Evolutionary conservation across 2,329 filamentous ascomycete genomes (phyloP).

Genomic region (Trichoderma lentiforme): DNA sequence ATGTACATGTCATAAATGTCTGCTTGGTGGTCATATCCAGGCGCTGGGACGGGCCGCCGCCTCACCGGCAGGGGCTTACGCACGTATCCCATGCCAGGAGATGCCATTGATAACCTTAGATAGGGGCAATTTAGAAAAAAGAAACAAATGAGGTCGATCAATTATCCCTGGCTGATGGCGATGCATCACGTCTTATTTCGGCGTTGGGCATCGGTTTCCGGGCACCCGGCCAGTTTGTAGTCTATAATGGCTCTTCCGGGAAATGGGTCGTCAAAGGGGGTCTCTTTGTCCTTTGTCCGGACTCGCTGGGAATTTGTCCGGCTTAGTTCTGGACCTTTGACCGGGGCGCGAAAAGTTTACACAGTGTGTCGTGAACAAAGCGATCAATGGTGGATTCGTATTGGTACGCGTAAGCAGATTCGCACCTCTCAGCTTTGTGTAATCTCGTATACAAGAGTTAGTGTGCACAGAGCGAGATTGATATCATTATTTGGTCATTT

Average conservation of each 20-base stretch:
- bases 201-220: background rate
- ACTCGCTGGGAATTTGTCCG: background rate
- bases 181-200: background rate
- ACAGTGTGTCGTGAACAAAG: background rate
- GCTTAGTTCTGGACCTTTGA: background rate
- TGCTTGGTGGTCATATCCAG: background rate
- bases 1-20: conserved; percentile 1
- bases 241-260: conserved; percentile 7
- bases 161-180: background rate
- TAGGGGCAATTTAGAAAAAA: background rate
- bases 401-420: conserved; percentile 12
- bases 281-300: background rate
- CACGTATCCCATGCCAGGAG: background rate
- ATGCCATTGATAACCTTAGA: background rate
- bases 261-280: background rate
- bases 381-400: background rate
- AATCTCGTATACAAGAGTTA: background rate
- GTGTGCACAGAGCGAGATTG: conserved; percentile 6
- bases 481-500: background rate
- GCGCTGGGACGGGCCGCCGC: conserved; percentile 12
- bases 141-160: background rate
- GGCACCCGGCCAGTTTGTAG: background rate
- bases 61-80: conserved; percentile 7
- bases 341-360: background rate
- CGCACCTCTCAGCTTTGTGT: background rate